Conservation (phyloP, 768 basidiomycete genomes). For the Lactarius sanguifluus region DNA sequence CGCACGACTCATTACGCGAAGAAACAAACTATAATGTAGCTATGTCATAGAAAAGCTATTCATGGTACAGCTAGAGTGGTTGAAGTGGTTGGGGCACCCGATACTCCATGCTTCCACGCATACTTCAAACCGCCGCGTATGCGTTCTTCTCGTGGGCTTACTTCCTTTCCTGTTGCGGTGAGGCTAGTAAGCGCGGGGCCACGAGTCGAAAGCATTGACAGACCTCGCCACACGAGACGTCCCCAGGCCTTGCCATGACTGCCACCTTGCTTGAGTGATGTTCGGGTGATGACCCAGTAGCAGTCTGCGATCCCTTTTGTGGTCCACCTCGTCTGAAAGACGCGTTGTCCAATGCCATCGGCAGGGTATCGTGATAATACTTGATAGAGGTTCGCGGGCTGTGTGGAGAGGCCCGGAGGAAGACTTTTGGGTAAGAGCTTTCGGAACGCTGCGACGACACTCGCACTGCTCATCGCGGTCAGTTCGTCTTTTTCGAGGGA, state of each 20-base stretch:
- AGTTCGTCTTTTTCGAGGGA: conserved; percentile 2
- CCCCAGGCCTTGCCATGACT: conserved; percentile 85
- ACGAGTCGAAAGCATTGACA: conserved; percentile 31
- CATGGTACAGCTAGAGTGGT: conserved; percentile 5
- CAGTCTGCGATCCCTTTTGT: conserved; percentile 62
- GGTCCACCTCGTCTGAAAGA: conserved; percentile 75
- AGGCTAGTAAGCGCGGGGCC: neutral
- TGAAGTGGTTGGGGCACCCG: conserved; percentile 31
- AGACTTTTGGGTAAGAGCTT: conserved; percentile 57
- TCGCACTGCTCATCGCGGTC: conserved; percentile 27
- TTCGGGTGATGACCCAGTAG: conserved; percentile 75
- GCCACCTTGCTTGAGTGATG: conserved; percentile 70
- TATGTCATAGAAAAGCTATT: conserved; percentile 1
- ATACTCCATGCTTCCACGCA: conserved; percentile 62
- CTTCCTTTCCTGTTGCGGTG: conserved; percentile 50
- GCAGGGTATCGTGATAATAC: conserved; percentile 66
- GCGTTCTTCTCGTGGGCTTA: conserved; percentile 58
- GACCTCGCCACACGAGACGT: conserved; percentile 74
- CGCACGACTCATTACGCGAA: neutral
- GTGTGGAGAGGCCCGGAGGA: conserved; percentile 57
- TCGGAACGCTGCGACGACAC: conserved; percentile 42
- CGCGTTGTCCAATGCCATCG: conserved; percentile 63
- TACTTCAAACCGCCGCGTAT: conserved; percentile 78
- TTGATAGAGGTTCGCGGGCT: conserved; percentile 68
- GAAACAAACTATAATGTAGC: conserved; percentile 3